Base-by-base conservation (phyloP, 164 flowering plant species). In the Malania oleifera region DNA sequence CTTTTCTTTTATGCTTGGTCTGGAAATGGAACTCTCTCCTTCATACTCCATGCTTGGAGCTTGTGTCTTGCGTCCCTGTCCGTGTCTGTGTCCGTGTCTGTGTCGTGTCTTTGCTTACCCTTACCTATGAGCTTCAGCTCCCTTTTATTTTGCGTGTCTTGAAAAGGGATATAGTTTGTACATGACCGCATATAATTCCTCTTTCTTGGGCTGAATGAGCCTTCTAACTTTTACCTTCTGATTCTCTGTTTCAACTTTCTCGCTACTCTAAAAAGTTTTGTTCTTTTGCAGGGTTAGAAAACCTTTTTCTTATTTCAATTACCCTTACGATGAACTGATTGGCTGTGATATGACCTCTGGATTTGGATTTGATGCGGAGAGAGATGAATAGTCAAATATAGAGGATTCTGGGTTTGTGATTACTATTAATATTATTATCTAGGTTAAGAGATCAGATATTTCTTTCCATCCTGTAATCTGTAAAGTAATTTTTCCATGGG, bases 391-490 rank as follows among this genome's bases (percentile, higher is more conserved):
- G 25, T 19, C 44, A 6, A n/a, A 4, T 7, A 12, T 56, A 7
- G 31, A 18, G 38, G 47, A 56, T 38, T 37, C 28, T n/a, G 9
- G 35, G 35, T 31, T 31, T 31, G 4, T 31, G 35, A 9, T 8
- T 31, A 11, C 15, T 26, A 20, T 11, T 54, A 20, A 34, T 20
- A 19, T 8, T 10, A 18, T 34, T 38, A 25, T 22, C 31, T 22
- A 17, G 29, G 27, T 10, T n/a, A n/a, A 6, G 20, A 28, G 8
- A 52, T 24, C 17, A 35, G 12, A 35, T 56, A 35, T 43, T 17
- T 37, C 49, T 56, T 56, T 11, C 48, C 60, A 5, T 54, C 11
- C 22, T 26, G 25, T 22, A 54, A 40, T 47, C 59, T 56, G 59
- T 40, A 43, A 41, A 56, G 48, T 7, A 14, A 13, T 37, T 39